Evolutionary conservation across 768 basidiomycete species (phyloP), one percentile per base, ranked within the genome.

Genomic region (Tylopilus balloui): DNA sequence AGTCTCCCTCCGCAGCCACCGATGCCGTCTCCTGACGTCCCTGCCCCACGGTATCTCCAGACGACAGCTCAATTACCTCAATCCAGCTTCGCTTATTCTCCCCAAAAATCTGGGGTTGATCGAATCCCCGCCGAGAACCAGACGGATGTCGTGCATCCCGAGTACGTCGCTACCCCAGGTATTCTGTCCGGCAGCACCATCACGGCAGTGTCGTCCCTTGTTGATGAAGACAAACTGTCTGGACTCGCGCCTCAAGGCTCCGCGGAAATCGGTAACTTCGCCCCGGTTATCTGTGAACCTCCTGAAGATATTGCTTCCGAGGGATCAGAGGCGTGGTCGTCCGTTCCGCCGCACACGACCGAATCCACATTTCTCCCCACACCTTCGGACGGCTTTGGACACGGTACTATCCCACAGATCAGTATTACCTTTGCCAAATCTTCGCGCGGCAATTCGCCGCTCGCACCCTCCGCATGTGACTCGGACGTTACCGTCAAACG

Each of bases 71-170:
- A 41, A 66, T 65, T 66, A 65, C 64, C 64, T 65, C 64, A 61
- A 23, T 39, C 3, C 38, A 10, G 14, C 45, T 53, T 54, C 49
- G 59, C 56, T 46, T 51, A 43, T 34, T 52, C 54, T 2, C 54
- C 54, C 55, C 48, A 19, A 55, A 52, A 57, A 56, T 60, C 64
- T 54, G 64, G 64, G 64, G 64, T 59, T 34, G 64, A 65, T 65
- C 64, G 56, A 51, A 34, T 49, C 45, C 47, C 43, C 52, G 23
- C 48, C 46, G 21, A 56, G 40, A 50, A 27, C 34, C 27, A 31
- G 38, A 32, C 50, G 15, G 28, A 45, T 51, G 52, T 32, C 45
- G 27, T 51, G 54, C 56, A 46, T 54, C 55, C 50, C 49, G 42
- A 46, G 48, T 37, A 51, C 56, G 50, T 54, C 37, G 39, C 34